phyloP scores from a whole-genome alignment of 1,139 yeast species.

The Scheffersomyces stambukii region DNA sequence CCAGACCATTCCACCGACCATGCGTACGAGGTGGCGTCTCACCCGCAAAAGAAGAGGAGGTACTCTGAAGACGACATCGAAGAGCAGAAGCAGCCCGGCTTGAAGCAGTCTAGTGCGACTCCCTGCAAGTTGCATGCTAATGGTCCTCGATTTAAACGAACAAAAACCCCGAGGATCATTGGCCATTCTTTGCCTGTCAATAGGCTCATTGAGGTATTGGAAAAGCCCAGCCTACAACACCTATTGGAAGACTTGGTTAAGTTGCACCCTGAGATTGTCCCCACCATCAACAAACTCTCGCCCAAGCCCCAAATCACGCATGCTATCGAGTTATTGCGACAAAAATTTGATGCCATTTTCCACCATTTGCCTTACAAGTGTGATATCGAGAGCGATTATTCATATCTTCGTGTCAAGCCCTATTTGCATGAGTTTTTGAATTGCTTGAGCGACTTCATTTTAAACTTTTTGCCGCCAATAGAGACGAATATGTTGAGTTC shows the following conservation, averaged over 20 bases:
- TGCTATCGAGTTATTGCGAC: constrained; percentile 47
- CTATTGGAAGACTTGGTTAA: constrained; percentile 51
- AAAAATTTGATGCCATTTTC: constrained; percentile 44
- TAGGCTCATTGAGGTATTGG: constrained; percentile 66
- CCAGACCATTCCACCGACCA: too few species aligned
- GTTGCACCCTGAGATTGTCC: constrained; percentile 58
- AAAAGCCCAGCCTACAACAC: constrained; percentile 49
- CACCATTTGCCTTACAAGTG: constrained; percentile 70
- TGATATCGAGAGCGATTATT: constrained; percentile 72
- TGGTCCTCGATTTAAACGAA: constrained; percentile 26
- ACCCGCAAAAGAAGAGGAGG: too few species aligned
- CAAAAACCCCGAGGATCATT: constrained; percentile 38
- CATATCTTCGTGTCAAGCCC: constrained; percentile 80
- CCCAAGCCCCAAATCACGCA: constrained; percentile 56
- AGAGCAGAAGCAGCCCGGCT: too few species aligned
- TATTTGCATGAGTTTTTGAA: constrained; percentile 69
- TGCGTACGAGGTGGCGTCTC: too few species aligned
- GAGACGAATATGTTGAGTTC: constrained; percentile 56
- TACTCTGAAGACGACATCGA: too few species aligned
- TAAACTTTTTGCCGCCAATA: constrained; percentile 76
- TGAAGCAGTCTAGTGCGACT: too few species aligned
- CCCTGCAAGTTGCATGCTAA: too few species aligned
- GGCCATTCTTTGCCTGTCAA: constrained; percentile 55
- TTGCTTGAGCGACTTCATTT: constrained; percentile 75
- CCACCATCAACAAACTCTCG: constrained; percentile 48